A percentile compares a stretch with the other conserved stretches of the same genome.
Conservation (phyloP, 805 yeast genomes). For the Starmera pachycereana region DNA sequence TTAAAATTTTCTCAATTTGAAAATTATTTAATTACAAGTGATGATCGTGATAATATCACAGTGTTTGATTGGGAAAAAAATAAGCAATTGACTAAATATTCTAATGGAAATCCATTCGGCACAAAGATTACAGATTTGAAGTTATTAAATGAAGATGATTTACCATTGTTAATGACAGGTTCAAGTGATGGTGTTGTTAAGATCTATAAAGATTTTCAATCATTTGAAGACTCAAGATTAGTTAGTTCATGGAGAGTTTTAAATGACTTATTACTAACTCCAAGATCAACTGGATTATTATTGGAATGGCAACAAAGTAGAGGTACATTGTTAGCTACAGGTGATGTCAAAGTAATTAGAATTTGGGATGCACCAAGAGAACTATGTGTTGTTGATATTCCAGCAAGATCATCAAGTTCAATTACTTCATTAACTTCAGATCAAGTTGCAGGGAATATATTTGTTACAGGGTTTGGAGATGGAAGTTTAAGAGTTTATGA, state of each 20-base stretch:
- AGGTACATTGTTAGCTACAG: constrained; percentile 84
- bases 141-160: constrained; percentile 86
- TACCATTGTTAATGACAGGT: constrained; percentile 76
- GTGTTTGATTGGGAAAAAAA: constrained; percentile 81
- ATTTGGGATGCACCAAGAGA: constrained; percentile 98
- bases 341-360: constrained; percentile 85
- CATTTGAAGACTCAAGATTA: constrained; percentile 41
- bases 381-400: constrained; percentile 74
- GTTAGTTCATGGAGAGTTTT: constrained; percentile 90
- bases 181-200: constrained; percentile 92
- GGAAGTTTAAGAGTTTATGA: constrained; percentile 86
- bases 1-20: constrained; percentile 87
- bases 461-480: constrained; percentile 89
- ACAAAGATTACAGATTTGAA: constrained; percentile 82
- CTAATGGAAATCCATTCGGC: constrained; percentile 79
- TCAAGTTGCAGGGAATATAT: constrained; percentile 85
- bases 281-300: constrained; percentile 72
- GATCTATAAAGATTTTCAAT: constrained; percentile 69
- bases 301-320: constrained; percentile 97
- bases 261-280: constrained; percentile 72
- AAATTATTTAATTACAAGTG: constrained; percentile 65
- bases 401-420: constrained; percentile 84
- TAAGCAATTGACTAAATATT: constrained; percentile 53
- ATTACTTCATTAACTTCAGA: constrained; percentile 87
- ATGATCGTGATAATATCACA: constrained; percentile 72